These are phyloP conservation scores for Gnomoniopsis sp. DNA, from an alignment of 2,329 filamentous ascomycete genomes.

Conservation along the genomic window DNA sequence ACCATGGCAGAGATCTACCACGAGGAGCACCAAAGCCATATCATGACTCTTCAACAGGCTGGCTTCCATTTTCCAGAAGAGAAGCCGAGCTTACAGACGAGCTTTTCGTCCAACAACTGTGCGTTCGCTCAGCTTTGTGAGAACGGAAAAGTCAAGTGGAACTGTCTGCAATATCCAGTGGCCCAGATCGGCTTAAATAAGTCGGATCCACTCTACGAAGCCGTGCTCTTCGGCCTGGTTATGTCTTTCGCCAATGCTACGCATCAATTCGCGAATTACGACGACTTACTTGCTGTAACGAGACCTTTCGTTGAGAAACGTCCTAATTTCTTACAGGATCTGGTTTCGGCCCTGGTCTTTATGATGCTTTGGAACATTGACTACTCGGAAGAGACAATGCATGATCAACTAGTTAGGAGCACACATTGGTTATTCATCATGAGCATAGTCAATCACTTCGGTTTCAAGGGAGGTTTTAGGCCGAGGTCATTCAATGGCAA, in stretches of 20 bases:
- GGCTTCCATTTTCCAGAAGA: slow-evolving; percentile 71
- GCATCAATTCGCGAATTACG: slow-evolving; percentile 51
- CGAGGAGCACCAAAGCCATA: slow-evolving; percentile 59
- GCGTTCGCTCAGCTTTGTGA: slow-evolving; percentile 58
- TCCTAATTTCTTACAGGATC: slow-evolving; percentile 56
- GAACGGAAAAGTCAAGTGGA: slow-evolving; percentile 59
- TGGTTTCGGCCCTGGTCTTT: slow-evolving; percentile 64
- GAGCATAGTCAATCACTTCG: slow-evolving; percentile 75
- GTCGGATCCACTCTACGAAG: slow-evolving; percentile 49
- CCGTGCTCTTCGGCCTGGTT: slow-evolving; percentile 60
- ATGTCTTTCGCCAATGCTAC: slow-evolving; percentile 45
- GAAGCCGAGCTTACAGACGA: slow-evolving; percentile 60
- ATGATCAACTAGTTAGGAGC: slow-evolving; percentile 72
- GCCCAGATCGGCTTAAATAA: slow-evolving; percentile 46
- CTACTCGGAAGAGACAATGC: slow-evolving; percentile 71
- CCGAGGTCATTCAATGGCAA: slow-evolving; percentile 66
- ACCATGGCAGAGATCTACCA: slow-evolving; percentile 68
- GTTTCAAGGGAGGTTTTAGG: slow-evolving; percentile 62
- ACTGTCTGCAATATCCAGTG: slow-evolving; percentile 46
- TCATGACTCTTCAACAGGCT: slow-evolving; percentile 70
- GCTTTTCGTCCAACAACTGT: slow-evolving; percentile 57
- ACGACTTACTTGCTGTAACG: slow-evolving; percentile 71
- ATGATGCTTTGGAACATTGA: slow-evolving; percentile 74
- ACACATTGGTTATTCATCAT: slow-evolving; percentile 70
- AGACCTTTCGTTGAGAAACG: slow-evolving; percentile 42